phyloP scores from a whole-genome alignment of 75 land plant genomes.

The Azolla pinnata region DNA sequence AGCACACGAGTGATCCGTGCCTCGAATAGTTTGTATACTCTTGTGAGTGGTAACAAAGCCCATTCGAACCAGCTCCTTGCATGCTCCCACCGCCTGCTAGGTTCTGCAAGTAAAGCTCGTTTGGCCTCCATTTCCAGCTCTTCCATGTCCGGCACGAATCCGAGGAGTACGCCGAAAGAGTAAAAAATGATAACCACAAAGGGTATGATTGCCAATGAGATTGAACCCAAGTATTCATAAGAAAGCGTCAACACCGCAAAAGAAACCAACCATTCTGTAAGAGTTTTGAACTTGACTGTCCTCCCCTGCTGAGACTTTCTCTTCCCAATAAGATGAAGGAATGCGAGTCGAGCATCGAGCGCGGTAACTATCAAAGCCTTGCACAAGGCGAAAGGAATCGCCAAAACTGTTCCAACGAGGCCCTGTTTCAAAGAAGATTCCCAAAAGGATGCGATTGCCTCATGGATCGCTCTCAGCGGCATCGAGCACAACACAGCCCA shows the following conservation, averaged over 20 bases:
- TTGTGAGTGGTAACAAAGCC: background rate
- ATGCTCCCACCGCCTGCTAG: slow-evolving; percentile 1
- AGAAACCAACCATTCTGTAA: slow-evolving; percentile 65
- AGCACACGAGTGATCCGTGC: slow-evolving; percentile 9
- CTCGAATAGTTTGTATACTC: slow-evolving; percentile 3
- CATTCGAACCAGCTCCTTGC: slow-evolving; percentile 10
- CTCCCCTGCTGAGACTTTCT: slow-evolving; percentile 1
- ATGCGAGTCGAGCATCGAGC: slow-evolving; percentile 26
- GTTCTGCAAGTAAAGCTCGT: background rate
- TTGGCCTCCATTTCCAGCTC: slow-evolving; percentile 2
- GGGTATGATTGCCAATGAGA: slow-evolving; percentile 17
- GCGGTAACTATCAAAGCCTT: slow-evolving; percentile 36
- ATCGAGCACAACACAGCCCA: slow-evolving; percentile 89
- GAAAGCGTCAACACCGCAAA: slow-evolving; percentile 46
- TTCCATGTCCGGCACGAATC: slow-evolving; percentile 1
- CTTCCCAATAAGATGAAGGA: slow-evolving; percentile 16
- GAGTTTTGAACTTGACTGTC: slow-evolving; percentile 38
- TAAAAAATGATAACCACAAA: slow-evolving; percentile 18
- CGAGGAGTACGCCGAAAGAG: slow-evolving; percentile 1
- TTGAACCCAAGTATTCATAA: slow-evolving; percentile 43
- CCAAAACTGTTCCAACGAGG: slow-evolving; percentile 53
- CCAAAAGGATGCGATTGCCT: slow-evolving; percentile 56
- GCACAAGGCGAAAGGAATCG: slow-evolving; percentile 52
- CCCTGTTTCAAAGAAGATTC: slow-evolving; percentile 43
- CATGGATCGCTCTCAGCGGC: slow-evolving; percentile 59